phyloP scores from a whole-genome alignment of 768 basidiomycete genomes.

The Arthromyces matolae region DNA sequence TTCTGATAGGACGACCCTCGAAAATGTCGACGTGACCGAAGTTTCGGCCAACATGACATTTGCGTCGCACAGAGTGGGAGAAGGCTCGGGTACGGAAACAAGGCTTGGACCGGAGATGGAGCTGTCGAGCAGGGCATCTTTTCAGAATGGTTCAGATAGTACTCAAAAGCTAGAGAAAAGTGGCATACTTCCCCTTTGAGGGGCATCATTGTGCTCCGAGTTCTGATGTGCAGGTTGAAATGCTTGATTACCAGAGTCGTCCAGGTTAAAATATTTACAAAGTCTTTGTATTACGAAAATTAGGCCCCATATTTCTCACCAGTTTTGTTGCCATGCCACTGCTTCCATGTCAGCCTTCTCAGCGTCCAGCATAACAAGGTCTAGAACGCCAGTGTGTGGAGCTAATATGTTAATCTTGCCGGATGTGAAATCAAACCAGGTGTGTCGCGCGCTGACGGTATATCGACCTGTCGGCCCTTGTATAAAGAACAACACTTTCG shows the following conservation, averaged over 20 bases:
- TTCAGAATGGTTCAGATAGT: not conserved
- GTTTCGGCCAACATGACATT: constrained; percentile 1
- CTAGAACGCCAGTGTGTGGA: not conserved
- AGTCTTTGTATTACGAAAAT: no score
- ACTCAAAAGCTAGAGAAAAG: no score
- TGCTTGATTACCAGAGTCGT: no score
- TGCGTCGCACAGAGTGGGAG: not conserved
- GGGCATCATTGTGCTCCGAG: no score
- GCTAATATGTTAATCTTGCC: constrained; percentile 1
- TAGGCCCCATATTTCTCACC: no score
- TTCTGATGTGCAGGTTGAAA: no score
- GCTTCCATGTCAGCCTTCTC: constrained; percentile 10
- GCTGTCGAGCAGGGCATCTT: not conserved
- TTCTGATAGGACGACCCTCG: constrained; percentile 2
- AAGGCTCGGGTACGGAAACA: not conserved
- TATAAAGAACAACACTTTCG: no score
- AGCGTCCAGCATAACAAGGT: constrained; percentile 6
- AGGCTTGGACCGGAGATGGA: not conserved
- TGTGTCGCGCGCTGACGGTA: constrained; percentile 8
- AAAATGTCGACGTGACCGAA: not conserved
- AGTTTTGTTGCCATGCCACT: constrained; percentile 1
- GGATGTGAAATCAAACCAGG: constrained; percentile 6
- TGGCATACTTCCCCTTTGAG: no score
- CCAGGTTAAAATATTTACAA: no score
- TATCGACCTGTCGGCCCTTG: not conserved